phyloP scores from a whole-genome alignment of 257 asterid species.

The Knoxia roxburghii region DNA sequence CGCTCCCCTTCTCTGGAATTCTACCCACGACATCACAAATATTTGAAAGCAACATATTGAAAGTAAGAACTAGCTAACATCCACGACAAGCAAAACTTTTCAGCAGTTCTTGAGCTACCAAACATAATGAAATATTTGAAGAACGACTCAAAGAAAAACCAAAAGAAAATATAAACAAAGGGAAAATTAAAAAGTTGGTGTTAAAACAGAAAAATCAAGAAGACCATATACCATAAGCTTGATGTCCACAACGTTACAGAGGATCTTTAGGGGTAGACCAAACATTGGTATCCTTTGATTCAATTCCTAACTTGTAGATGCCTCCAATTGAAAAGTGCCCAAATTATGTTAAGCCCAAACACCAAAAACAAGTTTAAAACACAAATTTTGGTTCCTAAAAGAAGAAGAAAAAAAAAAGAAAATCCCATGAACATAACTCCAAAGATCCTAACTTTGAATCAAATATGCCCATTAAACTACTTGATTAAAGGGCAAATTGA shows the following conservation, averaged over 20 bases:
- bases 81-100: too few relatives aligned
- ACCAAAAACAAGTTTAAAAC: neutral
- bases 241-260: constrained; percentile 53
- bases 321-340: constrained; percentile 61
- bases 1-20: too few relatives aligned
- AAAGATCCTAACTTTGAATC: constrained; percentile 16
- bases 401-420: too few relatives aligned
- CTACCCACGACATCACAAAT: too few relatives aligned
- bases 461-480: constrained; percentile 11
- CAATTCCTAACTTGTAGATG: constrained; percentile 85
- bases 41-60: too few relatives aligned
- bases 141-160: too few relatives aligned
- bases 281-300: constrained; percentile 70
- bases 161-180: too few relatives aligned
- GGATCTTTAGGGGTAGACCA: constrained; percentile 56
- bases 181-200: constrained; percentile 5
- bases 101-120: too few relatives aligned
- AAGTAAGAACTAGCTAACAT: too few relatives aligned
- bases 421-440: constrained; percentile 4
- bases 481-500: too few relatives aligned
- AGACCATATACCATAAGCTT: constrained; percentile 73
- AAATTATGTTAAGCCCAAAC: constrained; percentile 19
- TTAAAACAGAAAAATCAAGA: constrained; percentile 3
- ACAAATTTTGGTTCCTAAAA: neutral
- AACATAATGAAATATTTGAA: too few relatives aligned